Evolutionary conservation across 352 stramenopile species (phyloP).

Genomic region (Globisporangium nunn): DNA sequence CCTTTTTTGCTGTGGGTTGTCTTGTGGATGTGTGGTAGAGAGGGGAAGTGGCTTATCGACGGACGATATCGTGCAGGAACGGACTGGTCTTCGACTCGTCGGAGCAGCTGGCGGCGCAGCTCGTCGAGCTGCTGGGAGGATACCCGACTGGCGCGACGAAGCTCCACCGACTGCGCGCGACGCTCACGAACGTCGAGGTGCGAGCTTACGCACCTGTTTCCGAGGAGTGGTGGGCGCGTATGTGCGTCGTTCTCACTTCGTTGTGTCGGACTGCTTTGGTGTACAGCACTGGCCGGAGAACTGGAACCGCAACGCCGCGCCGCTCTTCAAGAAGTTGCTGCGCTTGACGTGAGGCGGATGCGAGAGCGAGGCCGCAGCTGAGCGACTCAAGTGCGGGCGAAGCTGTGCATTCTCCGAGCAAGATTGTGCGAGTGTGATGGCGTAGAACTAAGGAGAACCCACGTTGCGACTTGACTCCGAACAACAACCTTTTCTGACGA

Average conservation of each 20-base stretch:
- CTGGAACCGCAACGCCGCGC: conserved; percentile 53
- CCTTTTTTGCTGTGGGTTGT: neutral
- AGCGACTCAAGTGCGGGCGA: neutral
- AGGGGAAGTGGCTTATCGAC: too few relatives aligned
- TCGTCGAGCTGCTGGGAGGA: conserved; percentile 50
- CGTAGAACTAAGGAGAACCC: neutral
- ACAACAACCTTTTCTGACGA: neutral
- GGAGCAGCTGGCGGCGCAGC: conserved; percentile 43
- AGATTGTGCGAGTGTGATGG: neutral
- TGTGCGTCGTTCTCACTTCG: neutral
- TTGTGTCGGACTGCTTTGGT: neutral
- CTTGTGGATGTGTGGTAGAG: neutral
- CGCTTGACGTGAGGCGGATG: conserved; percentile 15
- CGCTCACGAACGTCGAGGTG: conserved; percentile 60
- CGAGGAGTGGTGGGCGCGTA: too few relatives aligned
- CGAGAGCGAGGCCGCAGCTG: neutral
- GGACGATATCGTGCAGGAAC: conserved; percentile 31
- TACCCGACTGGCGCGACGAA: conserved; percentile 40
- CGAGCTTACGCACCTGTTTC: neutral
- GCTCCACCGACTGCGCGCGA: conserved; percentile 36
- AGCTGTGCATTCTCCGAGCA: too few relatives aligned
- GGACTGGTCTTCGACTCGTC: conserved; percentile 66
- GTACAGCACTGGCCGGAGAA: conserved; percentile 71
- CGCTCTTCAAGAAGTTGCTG: conserved; percentile 56
- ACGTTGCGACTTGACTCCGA: neutral